Evolutionary conservation across 2,329 filamentous ascomycete species (phyloP), one percentile per base, ranked within the genome.

Genomic region (Penicillium brasilianum): DNA sequence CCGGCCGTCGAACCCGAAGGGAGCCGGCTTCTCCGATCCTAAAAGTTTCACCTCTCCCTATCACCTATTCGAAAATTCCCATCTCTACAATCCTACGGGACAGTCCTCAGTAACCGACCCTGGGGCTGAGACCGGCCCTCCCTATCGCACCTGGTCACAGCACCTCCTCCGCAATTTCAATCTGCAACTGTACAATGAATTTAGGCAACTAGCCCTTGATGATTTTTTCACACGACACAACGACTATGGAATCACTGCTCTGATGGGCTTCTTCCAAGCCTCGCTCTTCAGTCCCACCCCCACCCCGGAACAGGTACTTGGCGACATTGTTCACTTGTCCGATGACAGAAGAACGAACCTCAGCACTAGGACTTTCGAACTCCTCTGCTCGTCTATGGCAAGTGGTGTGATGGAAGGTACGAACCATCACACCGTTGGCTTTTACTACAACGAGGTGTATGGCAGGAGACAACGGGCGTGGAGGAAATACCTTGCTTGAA

Each of bases 161-260:
- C 91, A 90, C 72, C 82, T 93, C 65, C 84, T 87, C 64, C 83
- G 86, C 70, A 88, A 90, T 77, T 92, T 93, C 83, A 90, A 93
- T 75, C 81, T 83, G 60, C 82, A 81, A 72, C 90, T 93, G 86
- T 93, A 93, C 78, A 81, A 86, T 72, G 90, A 93, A 74, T 92
- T 93, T 78, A 86, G 87, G 65, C 80, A 81, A 69, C 82, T 85
- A 73, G 90, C 90, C 58, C 78, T 88, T 63, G 86, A 88, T 72
- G 90, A 93, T 76, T 81, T 83, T 58, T 74, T 77, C 59, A 75
- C 82, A 64, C 80, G 80, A 69, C 77, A 78, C 70, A 82, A 82
- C 61, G 79, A 80, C 61, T 79, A 79, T 65, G 90, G 90, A 52
- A 79, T 90, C 71, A 82, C 82, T 60, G 85, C 85, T 72, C 80